Conservation (phyloP, 306 rosid genomes). For the Fragaria vesca region DNA sequence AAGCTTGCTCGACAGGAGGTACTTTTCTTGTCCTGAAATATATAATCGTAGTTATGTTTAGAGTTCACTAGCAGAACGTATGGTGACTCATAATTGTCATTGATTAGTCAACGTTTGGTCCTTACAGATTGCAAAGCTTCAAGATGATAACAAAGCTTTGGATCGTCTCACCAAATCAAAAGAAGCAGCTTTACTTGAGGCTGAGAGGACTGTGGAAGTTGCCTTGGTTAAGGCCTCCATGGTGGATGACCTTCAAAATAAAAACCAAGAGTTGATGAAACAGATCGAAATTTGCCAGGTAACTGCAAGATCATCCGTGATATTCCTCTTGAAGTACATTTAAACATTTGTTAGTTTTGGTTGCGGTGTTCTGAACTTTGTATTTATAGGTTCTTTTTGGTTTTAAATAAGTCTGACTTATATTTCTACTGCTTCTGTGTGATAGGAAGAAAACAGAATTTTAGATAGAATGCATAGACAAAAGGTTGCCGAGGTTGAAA, state of each 20-base stretch:
- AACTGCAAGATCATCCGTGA: constrained; percentile 16
- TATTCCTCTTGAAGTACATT: not conserved
- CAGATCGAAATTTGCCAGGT: constrained; percentile 99
- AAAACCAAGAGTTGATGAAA: constrained; percentile 94
- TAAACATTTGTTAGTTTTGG: constrained; percentile 7
- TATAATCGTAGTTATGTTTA: constrained; percentile 1
- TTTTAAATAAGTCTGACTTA: constrained; percentile 15
- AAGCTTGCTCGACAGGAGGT: constrained; percentile 99
- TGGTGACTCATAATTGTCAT: constrained; percentile 16
- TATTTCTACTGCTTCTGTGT: constrained; percentile 27
- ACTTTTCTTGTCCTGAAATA: constrained; percentile 20
- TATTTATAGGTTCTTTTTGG: constrained; percentile 4
- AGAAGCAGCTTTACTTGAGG: constrained; percentile 97
- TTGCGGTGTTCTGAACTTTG: not conserved
- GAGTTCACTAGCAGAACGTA: not conserved
- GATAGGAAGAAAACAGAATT: constrained; percentile 96
- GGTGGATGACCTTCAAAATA: constrained; percentile 99
- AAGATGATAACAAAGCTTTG: constrained; percentile 94
- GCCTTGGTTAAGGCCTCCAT: constrained; percentile 98
- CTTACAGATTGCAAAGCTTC: constrained; percentile 92
- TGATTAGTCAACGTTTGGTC: constrained; percentile 28
- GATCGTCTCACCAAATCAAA: constrained; percentile 98
- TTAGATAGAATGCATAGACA: constrained; percentile 97
- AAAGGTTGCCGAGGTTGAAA: constrained; percentile 99
- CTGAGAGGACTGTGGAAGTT: constrained; percentile 93